phyloP scores from a whole-genome alignment of 345 rosid genomes.

The Schrenkiella parvula region DNA sequence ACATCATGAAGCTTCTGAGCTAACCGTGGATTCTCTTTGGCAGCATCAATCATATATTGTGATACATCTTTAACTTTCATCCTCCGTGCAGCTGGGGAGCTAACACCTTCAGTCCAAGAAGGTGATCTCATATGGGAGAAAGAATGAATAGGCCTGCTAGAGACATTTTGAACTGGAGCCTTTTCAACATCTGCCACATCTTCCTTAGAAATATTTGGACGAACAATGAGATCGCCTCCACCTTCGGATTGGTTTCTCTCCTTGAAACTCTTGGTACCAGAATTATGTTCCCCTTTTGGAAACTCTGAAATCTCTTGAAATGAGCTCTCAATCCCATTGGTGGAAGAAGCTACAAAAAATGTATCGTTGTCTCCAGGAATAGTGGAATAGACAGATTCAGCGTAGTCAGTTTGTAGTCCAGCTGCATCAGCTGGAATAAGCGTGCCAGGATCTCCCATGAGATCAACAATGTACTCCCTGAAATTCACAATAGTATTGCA shows the following conservation, averaged over 20 bases:
- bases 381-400: conserved; percentile 51
- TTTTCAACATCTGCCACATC: conserved; percentile 7
- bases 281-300: conserved; percentile 44
- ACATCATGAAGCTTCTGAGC: conserved; percentile 96
- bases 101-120: conserved; percentile 98
- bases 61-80: conserved; percentile 98
- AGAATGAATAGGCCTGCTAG: conserved; percentile 52
- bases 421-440: conserved; percentile 89
- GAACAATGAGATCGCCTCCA: conserved; percentile 33
- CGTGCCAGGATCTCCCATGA: conserved; percentile 96
- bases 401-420: conserved; percentile 57
- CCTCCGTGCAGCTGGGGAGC: conserved; percentile 72
- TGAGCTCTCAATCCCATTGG: conserved; percentile 58
- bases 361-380: conserved; percentile 55
- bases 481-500: conserved; percentile 4
- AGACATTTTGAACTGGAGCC: conserved; percentile 36
- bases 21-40: conserved; percentile 88
- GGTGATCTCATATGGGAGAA: conserved; percentile 70
- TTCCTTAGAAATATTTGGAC: conserved; percentile 22
- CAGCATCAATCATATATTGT: conserved; percentile 90
- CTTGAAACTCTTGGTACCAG: conserved; percentile 33
- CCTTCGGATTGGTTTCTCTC: conserved; percentile 39
- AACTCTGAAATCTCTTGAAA: conserved; percentile 50
- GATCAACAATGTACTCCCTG: conserved; percentile 97
- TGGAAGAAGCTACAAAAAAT: conserved; percentile 55